A percentile compares a stretch with the other conserved stretches of the same genome.
phyloP scores from a whole-genome alignment of 2,329 filamentous ascomycete genomes.

The Neofusicoccum sp. region DNA sequence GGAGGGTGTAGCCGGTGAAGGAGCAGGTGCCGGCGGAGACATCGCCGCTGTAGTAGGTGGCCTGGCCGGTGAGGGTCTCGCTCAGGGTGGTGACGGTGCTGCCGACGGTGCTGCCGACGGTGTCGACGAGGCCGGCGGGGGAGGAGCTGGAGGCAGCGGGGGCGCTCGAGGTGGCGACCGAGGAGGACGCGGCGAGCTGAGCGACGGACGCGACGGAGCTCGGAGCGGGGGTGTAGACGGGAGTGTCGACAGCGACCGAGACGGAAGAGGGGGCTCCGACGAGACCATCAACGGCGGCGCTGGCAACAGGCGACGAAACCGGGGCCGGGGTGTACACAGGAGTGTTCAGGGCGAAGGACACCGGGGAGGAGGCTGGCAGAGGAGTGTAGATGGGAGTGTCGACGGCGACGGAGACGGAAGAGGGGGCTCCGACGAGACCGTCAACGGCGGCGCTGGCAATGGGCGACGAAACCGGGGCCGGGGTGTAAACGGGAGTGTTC shows the following conservation, averaged over 20 bases:
- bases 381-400: neutral
- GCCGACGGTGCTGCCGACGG: neutral
- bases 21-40: conserved; percentile 63
- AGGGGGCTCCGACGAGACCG: neutral
- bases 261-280: neutral
- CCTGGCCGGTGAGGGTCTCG: conserved; percentile 30
- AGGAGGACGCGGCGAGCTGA: neutral
- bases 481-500: neutral
- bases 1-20: conserved; percentile 65
- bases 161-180: conserved; percentile 8
- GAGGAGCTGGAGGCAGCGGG: conserved; percentile 7
- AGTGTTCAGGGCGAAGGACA: neutral
- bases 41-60: conserved; percentile 44
- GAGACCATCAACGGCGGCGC: neutral
- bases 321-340: conserved; percentile 5
- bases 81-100: neutral
- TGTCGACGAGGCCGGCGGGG: neutral
- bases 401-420: neutral
- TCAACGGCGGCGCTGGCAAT: neutral
- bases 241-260: neutral
- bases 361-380: neutral
- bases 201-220: neutral
- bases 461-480: neutral
- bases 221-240: neutral
- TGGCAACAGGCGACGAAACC: neutral